Conservation (phyloP, 371 early-diverging fungal genomes). For the Mortierella sp. region DNA sequence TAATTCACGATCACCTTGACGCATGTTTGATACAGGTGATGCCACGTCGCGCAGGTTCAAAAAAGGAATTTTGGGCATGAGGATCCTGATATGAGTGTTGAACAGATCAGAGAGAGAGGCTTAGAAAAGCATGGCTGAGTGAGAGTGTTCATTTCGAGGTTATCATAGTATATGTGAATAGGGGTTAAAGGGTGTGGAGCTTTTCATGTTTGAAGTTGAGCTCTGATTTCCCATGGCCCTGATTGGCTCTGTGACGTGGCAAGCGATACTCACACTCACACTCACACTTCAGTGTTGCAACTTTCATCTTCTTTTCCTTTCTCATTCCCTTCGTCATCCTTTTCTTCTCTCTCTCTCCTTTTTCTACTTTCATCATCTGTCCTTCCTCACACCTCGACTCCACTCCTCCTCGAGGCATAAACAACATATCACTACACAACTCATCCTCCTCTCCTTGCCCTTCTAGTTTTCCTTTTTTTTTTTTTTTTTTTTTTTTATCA, state of each 20-base stretch:
- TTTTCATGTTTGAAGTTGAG: neutral
- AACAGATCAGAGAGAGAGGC: neutral
- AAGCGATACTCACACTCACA: neutral
- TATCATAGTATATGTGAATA: neutral
- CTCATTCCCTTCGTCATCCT: conserved; percentile 6
- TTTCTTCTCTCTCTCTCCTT: neutral
- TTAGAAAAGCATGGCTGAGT: neutral
- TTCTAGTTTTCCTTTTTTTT: neutral
- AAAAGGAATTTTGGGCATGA: too few relatives aligned
- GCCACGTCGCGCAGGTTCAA: conserved; percentile 4
- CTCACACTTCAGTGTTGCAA: neutral
- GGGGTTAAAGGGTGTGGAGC: neutral
- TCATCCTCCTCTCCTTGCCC: neutral
- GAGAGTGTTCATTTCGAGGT: neutral
- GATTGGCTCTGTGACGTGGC: conserved; percentile 50
- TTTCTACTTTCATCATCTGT: conserved; percentile 8
- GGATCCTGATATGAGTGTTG: too few relatives aligned
- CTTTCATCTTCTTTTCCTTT: conserved; percentile 5
- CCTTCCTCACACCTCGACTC: conserved; percentile 2
- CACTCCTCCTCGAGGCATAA: conserved; percentile 8
- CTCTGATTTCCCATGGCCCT: conserved; percentile 8
- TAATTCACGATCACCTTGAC: too few relatives aligned
- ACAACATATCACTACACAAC: neutral
- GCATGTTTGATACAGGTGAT: neutral
- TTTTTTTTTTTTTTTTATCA: neutral